A percentile compares a stretch with the other conserved stretches of the same genome.
Conservation (phyloP, 179 eudicot genomes). For the Heliamphora pulchella region DNA sequence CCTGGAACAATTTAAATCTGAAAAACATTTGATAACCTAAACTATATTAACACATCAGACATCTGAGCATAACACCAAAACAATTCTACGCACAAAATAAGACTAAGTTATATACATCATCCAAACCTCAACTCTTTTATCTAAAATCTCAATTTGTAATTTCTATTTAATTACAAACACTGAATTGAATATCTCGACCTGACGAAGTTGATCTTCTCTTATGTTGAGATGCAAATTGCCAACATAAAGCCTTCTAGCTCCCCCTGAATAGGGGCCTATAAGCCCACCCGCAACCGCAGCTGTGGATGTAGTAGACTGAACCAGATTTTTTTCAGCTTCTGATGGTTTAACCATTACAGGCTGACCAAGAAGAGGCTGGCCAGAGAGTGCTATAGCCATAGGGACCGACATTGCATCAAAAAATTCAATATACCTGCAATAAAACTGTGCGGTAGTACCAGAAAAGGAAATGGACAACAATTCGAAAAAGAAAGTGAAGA, state of each 20-base stretch:
- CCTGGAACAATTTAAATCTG: background rate
- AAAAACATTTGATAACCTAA: background rate
- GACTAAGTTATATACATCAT: background rate
- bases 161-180: background rate
- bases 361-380: constrained; percentile 77
- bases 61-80: background rate
- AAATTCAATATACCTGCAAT: constrained; percentile 79
- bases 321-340: constrained; percentile 93
- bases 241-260: constrained; percentile 76
- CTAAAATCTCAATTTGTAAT: background rate
- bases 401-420: constrained; percentile 92
- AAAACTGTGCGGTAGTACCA: background rate
- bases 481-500: background rate
- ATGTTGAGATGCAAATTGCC: constrained; percentile 76
- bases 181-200: constrained; percentile 33
- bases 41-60: background rate
- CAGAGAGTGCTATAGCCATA: constrained; percentile 93
- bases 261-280: constrained; percentile 59
- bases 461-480: background rate
- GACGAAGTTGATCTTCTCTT: constrained; percentile 81
- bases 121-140: background rate
- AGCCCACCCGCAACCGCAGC: constrained; percentile 51
- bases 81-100: background rate
- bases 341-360: constrained; percentile 97
- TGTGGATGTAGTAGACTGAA: constrained; percentile 55